These are phyloP conservation scores for Cucumis cinereus DNA, from an alignment of 306 rosid species.

Conservation along the genomic window DNA sequence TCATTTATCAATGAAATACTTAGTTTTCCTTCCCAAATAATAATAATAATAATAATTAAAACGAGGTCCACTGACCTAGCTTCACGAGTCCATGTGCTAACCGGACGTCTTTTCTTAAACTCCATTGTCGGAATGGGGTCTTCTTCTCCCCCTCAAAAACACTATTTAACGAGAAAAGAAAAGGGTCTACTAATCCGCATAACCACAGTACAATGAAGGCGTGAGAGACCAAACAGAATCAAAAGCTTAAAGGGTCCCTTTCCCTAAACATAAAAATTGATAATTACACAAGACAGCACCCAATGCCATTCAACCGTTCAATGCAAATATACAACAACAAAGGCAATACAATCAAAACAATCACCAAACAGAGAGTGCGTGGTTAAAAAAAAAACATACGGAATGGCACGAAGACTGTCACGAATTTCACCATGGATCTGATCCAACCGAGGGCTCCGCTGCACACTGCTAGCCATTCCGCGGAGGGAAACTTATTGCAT, in stretches of 20 bases:
- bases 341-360: background rate
- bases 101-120: background rate
- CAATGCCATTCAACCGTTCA: background rate
- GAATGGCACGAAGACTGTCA: conserved; percentile 64
- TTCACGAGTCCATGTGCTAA: background rate
- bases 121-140: background rate
- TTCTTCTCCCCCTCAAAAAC: background rate
- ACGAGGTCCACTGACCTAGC: background rate
- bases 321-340: background rate
- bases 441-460: conserved; percentile 37
- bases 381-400: conserved; percentile 11
- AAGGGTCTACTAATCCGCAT: background rate
- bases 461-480: conserved; percentile 67
- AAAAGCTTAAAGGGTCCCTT: background rate
- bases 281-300: background rate
- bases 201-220: background rate
- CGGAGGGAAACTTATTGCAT: conserved; percentile 10
- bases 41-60: too few species aligned
- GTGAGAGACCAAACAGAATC: background rate
- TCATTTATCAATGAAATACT: background rate
- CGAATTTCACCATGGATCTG: conserved; percentile 9
- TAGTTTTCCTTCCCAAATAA: background rate
- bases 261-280: background rate
- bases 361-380: background rate
- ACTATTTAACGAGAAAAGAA: background rate